Evolutionary conservation across 768 basidiomycete species (phyloP).

Genomic region (Boletus subcaerulescens): DNA sequence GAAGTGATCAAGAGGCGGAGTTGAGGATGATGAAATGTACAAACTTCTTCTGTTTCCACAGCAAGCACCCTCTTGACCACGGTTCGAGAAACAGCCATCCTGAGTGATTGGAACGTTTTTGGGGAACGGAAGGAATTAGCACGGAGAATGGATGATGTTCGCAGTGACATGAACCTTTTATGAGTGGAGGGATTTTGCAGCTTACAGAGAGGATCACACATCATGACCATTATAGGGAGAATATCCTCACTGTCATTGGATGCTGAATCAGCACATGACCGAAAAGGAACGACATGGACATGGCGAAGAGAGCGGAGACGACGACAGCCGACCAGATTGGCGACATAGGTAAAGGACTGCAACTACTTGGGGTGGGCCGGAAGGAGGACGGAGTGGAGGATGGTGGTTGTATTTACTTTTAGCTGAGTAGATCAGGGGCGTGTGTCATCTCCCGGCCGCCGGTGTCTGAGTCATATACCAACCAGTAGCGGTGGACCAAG

Average conservation of each 20-base stretch:
- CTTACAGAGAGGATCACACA: neutral
- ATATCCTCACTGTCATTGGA: neutral
- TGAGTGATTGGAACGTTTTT: neutral
- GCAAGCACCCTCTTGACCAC: conserved; percentile 78
- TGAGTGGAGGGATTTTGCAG: neutral
- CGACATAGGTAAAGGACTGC: too few relatives aligned
- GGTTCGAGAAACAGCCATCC: conserved; percentile 52
- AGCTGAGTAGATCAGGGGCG: too few relatives aligned
- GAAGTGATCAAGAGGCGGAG: neutral
- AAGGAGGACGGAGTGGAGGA: too few relatives aligned
- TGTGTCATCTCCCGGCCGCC: neutral
- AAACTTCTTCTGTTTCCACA: conserved; percentile 68
- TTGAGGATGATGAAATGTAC: neutral
- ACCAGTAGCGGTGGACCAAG: too few relatives aligned
- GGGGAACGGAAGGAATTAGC: neutral
- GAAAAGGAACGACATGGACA: neutral
- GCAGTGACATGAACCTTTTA: neutral
- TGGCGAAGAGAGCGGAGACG: too few relatives aligned
- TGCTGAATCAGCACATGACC: conserved; percentile 8
- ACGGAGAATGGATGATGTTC: too few relatives aligned
- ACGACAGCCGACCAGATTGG: too few relatives aligned
- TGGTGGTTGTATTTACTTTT: too few relatives aligned
- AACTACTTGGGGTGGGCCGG: too few relatives aligned
- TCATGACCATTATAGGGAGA: neutral
- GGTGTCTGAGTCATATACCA: neutral